Evolutionary conservation across 352 stramenopile genomes (phyloP), one percentile per base, ranked within the genome.

Genomic region (Pythium pyrilobum): DNA sequence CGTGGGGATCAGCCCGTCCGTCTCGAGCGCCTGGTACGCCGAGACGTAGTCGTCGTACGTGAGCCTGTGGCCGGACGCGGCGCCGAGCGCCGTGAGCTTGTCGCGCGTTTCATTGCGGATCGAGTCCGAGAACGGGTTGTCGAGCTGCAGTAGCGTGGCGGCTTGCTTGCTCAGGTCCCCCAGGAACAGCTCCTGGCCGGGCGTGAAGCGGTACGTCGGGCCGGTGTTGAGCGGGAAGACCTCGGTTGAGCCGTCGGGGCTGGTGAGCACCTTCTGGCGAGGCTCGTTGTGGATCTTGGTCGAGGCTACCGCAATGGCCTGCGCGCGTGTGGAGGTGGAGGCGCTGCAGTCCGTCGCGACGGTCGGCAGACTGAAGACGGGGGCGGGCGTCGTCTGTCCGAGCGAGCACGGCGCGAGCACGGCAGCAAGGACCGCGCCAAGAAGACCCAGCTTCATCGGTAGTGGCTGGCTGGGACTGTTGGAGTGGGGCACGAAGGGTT

Each of bases 201-300:
- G 21, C n/a, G 31, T 42, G 16, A 18, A n/a, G 5, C 43, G 43
- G 27, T 25, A 25, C 15, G 38, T 20, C 20, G 43, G 43, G 9
- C 43, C 43, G 11, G 15, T 38, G 28, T 51, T 39, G 15, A 51
- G 23, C 9, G 43, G 43, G 8, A 51, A 37, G 5, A 18, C 29
- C 29, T 51, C 27, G 3, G 20, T 7, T 28, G 40, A 20, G 23
- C 40, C 40, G 23, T 47, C 32, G 18, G 40, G 29, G n/a, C 38
- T 25, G 12, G 27, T 39, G 43, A 51, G n/a, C 4, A 4, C 9
- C 29, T 39, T 39, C 25, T 21, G 13, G 12, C 43, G 43, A 24
- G 27, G 25, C 27, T 51, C 43, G 27, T 51, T 51, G 8, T 51
- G 43, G 28, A 51, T 51, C 43, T 39, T 51, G 25, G 43, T 51